These are phyloP conservation scores for Dendrocalamus sinicus DNA, from an alignment of 176 grass and related monocot genomes.

Conservation along the genomic window DNA sequence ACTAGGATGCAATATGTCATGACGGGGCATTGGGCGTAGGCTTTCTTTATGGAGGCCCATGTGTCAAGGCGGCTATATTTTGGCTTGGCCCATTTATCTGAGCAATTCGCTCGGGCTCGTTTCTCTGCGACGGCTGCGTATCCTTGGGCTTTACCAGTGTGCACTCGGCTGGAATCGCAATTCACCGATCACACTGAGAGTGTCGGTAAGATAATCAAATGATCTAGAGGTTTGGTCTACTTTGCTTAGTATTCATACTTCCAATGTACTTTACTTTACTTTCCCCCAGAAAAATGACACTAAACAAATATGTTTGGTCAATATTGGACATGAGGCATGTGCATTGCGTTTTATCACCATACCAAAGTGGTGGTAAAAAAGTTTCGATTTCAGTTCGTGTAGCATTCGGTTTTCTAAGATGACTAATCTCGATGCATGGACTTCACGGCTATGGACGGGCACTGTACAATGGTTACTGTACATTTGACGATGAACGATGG, in stretches of 20 bases:
- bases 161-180: background rate
- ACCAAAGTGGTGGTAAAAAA: too few species aligned
- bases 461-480: too few species aligned
- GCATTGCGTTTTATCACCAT: too few species aligned
- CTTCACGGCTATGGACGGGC: too few species aligned
- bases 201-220: background rate
- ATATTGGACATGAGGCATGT: too few species aligned
- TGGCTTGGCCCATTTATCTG: background rate
- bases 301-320: too few species aligned
- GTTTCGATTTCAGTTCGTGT: too few species aligned
- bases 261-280: background rate
- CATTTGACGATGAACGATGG: too few species aligned
- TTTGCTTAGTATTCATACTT: background rate
- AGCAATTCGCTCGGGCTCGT: background rate
- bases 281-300: background rate
- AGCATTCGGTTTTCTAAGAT: too few species aligned
- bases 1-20: background rate
- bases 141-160: background rate
- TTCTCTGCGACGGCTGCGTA: background rate
- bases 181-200: background rate
- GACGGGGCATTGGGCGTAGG: background rate
- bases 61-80: background rate
- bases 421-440: too few species aligned
- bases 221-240: background rate
- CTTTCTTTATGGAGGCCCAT: background rate